Base-by-base conservation (phyloP, 2,329 filamentous ascomycete species). In the Fusarium beomiforme region DNA sequence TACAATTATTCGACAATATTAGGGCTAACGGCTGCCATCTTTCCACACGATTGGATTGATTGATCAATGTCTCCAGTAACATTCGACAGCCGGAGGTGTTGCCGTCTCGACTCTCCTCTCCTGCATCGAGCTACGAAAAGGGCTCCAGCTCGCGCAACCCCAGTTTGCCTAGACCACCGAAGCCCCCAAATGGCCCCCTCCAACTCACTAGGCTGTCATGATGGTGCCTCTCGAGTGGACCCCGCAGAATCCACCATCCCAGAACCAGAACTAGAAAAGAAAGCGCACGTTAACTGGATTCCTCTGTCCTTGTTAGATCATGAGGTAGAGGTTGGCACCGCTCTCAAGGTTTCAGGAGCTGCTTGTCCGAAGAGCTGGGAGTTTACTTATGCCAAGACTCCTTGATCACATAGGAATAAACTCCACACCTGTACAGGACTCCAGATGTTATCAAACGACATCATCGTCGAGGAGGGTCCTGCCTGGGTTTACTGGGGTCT, bases 101-200 rank as follows among this genome's bases (percentile, higher is more conserved):
- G 68, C 61, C 39, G 53, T 34, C 39, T 46, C 21, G 21, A 46
- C 11, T 57, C 70, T 21, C 58, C 46, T 58, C 47, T 62, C 44
- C 69, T 72, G 71, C 67, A 71, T 65, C 67, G 61, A 68, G 64
- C 59, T 66, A 75, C 57, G 51, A 65, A 70, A 67, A 73, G 57
- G 64, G 59, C 73, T 43, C 53, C 53, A 55, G 39, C 29, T 70
- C 65, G 55, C 64, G 62, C 64, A 59, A 76, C 73, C 73, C 72
- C 73, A 73, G 74, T 73, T 70, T 76, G 73, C 70, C 73, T 49
- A 74, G 71, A 64, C 73, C 58, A 63, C 51, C 54, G 51, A 59
- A 64, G 67, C 64, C 73, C 71, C 71, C 58, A 69, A 70, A 60
- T 58, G 36, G 14, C 44, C 53, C 61, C 61, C 66, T 67, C 66